phyloP scores from a whole-genome alignment of 2,329 filamentous ascomycete species.

The Didymella exigua region DNA sequence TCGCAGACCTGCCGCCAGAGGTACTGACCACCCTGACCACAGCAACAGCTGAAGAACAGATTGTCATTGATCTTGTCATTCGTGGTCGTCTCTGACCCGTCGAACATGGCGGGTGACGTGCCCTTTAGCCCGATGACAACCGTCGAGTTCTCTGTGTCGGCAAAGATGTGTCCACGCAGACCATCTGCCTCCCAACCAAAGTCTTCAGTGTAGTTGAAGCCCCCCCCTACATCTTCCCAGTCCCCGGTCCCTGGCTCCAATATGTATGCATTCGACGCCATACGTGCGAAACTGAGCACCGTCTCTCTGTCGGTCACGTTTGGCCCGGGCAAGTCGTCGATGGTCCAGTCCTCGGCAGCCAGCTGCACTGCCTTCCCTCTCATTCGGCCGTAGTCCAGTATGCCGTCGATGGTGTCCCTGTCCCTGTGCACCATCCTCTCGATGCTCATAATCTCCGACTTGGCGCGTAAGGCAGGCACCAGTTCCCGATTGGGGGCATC shows the following conservation, averaged over 20 bases:
- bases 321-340: slow-evolving; percentile 78
- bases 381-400: slow-evolving; percentile 74
- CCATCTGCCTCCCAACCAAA: slow-evolving; percentile 95
- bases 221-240: slow-evolving; percentile 73
- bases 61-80: slow-evolving; percentile 99
- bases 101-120: slow-evolving; percentile 85
- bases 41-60: slow-evolving; percentile 97
- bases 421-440: slow-evolving; percentile 81
- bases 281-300: slow-evolving; percentile 80
- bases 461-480: slow-evolving; percentile 56
- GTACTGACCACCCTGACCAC: slow-evolving; percentile 87
- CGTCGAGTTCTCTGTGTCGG: slow-evolving; percentile 82
- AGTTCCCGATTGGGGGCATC: slow-evolving; percentile 47
- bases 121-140: slow-evolving; percentile 93
- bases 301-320: slow-evolving; percentile 86
- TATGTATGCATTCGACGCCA: slow-evolving; percentile 90
- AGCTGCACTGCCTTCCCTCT: slow-evolving; percentile 71
- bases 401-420: slow-evolving; percentile 74
- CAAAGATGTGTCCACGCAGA: slow-evolving; percentile 88
- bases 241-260: slow-evolving; percentile 71
- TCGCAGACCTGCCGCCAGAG: slow-evolving; percentile 93
- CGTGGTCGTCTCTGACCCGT: slow-evolving; percentile 94
- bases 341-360: slow-evolving; percentile 77
- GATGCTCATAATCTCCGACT: slow-evolving; percentile 71
- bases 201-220: slow-evolving; percentile 83